Conservation (phyloP, 768 basidiomycete genomes). For the Naganishia randhawae region DNA sequence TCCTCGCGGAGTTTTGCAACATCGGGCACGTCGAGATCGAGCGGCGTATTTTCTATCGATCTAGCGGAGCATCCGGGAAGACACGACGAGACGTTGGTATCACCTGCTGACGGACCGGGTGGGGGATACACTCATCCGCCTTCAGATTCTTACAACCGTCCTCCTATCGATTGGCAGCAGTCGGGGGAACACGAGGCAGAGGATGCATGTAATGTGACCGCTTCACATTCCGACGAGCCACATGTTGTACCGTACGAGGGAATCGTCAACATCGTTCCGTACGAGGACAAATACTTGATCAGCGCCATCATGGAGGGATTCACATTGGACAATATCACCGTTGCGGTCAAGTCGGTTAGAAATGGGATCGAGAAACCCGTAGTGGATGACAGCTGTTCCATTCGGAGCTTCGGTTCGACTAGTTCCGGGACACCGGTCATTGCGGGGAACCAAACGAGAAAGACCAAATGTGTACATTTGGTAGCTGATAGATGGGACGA, state of each 20-base stretch:
- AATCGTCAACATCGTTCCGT: constrained; percentile 23
- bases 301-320: constrained; percentile 30
- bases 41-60: not conserved
- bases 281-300: constrained; percentile 23
- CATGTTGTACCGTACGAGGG: constrained; percentile 24
- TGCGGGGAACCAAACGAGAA: not conserved
- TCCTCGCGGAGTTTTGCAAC: constrained; percentile 1
- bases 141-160: not conserved
- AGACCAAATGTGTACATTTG: constrained; percentile 27
- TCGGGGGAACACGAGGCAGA: not conserved
- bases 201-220: not conserved
- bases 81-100: not conserved
- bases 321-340: constrained; percentile 29
- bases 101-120: not conserved
- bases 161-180: not conserved
- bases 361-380: not conserved
- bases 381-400: not conserved
- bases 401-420: not conserved
- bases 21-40: not conserved
- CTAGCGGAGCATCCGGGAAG: not conserved
- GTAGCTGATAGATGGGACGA: constrained; percentile 33
- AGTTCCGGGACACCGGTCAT: not conserved
- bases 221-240: not conserved
- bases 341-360: constrained; percentile 27
- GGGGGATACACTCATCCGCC: not conserved